Evolutionary conservation across 1,284 basidiomycete species (phyloP).

Genomic region (Austroboletus olivaceoglutinosus): DNA sequence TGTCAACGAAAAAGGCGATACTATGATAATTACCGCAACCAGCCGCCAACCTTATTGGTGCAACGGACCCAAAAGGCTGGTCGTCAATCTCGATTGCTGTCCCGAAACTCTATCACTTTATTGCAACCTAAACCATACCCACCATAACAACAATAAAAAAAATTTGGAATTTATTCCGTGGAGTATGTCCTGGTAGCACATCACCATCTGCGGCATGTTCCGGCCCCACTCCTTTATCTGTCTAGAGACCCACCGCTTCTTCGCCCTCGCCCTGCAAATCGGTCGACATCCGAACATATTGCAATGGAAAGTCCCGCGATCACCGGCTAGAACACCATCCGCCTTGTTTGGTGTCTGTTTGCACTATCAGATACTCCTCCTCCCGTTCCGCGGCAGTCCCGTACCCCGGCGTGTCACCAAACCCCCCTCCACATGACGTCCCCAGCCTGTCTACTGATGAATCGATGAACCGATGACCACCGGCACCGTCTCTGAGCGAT

Average conservation of each 20-base stretch:
- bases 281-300: conserved; percentile 10
- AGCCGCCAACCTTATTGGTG: conserved; percentile 37
- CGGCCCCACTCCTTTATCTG: conserved; percentile 10
- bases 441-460: background rate
- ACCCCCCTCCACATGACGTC: conserved; percentile 1
- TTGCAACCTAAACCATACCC: conserved; percentile 34
- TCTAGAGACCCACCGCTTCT: conserved; percentile 15
- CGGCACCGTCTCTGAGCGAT: conserved; percentile 25
- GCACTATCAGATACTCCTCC: conserved; percentile 14
- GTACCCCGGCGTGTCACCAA: background rate
- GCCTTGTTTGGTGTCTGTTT: background rate
- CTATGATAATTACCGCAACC: conserved; percentile 29
- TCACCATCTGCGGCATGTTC: conserved; percentile 19
- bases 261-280: conserved; percentile 19
- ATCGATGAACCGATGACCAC: too few relatives aligned
- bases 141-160: conserved; percentile 7
- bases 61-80: conserved; percentile 38
- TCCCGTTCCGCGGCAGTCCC: conserved; percentile 1
- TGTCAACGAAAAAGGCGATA: conserved; percentile 25
- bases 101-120: conserved; percentile 41
- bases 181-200: background rate
- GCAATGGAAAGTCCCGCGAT: conserved; percentile 31
- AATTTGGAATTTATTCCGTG: background rate
- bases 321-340: conserved; percentile 9
- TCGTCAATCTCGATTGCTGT: conserved; percentile 37